Conservation (phyloP, 495 filamentous ascomycete species). For the Talaromyces thailandensis region DNA sequence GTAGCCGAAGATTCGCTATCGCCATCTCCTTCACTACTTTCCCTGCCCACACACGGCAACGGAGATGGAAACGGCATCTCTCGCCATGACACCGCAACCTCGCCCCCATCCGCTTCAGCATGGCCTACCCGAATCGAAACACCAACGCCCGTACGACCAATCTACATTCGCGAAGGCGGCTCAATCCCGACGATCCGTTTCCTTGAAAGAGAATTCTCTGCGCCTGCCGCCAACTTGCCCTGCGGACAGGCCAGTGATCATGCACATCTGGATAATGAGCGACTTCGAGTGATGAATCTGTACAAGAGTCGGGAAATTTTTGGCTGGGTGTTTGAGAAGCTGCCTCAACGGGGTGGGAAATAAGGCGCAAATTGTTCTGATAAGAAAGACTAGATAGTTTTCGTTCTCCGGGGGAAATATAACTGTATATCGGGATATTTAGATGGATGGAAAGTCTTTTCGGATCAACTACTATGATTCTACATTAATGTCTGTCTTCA, state of each 20-base stretch:
- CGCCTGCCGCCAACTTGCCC: conserved; percentile 86
- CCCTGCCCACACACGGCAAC: neutral
- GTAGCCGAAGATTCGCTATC: conserved; percentile 17
- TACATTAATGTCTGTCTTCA: neutral
- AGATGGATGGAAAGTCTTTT: neutral
- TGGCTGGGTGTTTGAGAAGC: conserved; percentile 66
- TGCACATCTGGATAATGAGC: conserved; percentile 92
- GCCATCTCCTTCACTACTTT: neutral
- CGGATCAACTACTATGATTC: neutral
- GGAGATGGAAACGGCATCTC: neutral
- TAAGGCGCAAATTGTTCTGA: neutral
- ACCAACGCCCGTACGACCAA: conserved; percentile 24
- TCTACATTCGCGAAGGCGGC: conserved; percentile 94
- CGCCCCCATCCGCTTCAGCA: neutral
- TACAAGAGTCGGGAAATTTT: conserved; percentile 91
- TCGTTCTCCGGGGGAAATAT: neutral
- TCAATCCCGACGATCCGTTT: conserved; percentile 91
- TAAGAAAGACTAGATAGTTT: neutral
- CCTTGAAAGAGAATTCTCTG: conserved; percentile 87
- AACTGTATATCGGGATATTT: neutral
- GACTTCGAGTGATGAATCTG: conserved; percentile 76
- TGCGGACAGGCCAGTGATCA: conserved; percentile 92
- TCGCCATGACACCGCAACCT: neutral
- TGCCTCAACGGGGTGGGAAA: conserved; percentile 32
- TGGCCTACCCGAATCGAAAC: neutral